Evolutionary conservation across 2,329 filamentous ascomycete genomes (phyloP), one percentile per base, ranked within the genome.

Genomic region (Cordyceps fumosorosea): DNA sequence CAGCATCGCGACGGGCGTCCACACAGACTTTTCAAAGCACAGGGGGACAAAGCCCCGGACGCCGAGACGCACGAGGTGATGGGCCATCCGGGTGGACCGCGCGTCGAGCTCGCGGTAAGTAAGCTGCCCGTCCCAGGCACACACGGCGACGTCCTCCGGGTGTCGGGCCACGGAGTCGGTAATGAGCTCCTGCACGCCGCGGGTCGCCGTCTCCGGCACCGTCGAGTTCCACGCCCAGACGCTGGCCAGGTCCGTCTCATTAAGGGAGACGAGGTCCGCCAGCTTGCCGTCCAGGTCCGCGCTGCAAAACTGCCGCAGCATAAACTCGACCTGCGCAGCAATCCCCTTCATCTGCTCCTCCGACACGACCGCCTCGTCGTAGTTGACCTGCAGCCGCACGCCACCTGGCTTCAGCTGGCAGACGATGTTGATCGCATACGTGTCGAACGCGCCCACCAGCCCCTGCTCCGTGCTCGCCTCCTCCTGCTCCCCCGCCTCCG

Each of bases 71-170:
- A 64, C 52, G 18, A 67, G 62, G 8, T 51, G 60, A 10, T 51
- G 29, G 3, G 64, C 64, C 20, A 66, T 6, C 0, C 22, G 47
- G 5, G 60, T 62, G 0, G 65, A 62, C 34, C 64, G 42, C 3
- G 29, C 40, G 11, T 67, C 56, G 1, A 68, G 44, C 40, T 66
- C 37, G 20, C 24, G 20, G 22, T 68, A 68, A 8, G 67, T 65
- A 20, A 65, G 64, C n/a, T 52, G 20, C 16, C 45, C 47, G n/a
- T 12, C 48, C 58, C 26, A 64, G 50, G 37, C 62, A 51, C 14
- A n/a, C 14, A 57, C 55, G 20, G 55, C 55, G 7, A 57, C 44
- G 18, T 50, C 44, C 12, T n/a, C n/a, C 1, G 55, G 55, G 24
- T 57, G 44, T 12, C 32, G n/a, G 14, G 55, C n/a, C n/a, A 48